These are phyloP conservation scores for Chaetomium tenue DNA, from an alignment of 495 filamentous ascomycete genomes.

Conservation along the genomic window DNA sequence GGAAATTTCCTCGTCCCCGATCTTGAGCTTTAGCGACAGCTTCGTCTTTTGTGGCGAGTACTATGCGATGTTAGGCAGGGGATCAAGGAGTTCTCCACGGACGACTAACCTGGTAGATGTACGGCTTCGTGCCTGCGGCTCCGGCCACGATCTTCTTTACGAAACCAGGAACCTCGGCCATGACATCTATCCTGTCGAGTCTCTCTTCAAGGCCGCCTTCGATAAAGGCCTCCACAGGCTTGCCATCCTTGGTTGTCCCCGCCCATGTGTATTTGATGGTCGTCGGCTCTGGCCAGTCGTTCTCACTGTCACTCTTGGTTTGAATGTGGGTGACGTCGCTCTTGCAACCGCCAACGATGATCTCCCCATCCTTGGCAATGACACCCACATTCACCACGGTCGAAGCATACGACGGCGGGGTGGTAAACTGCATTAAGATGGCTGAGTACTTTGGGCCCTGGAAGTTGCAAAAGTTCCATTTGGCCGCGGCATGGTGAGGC, in stretches of 20 bases:
- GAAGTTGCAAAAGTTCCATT: conserved; percentile 93
- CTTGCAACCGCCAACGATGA: conserved; percentile 67
- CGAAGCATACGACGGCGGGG: conserved; percentile 89
- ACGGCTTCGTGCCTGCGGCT: conserved; percentile 87
- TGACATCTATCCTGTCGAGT: conserved; percentile 86
- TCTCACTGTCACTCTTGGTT: conserved; percentile 66
- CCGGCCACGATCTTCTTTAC: conserved; percentile 87
- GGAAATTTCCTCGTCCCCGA: conserved; percentile 69
- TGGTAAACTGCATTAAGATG: conserved; percentile 93
- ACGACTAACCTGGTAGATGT: conserved; percentile 84
- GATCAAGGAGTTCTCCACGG: too few species aligned
- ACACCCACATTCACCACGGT: conserved; percentile 84
- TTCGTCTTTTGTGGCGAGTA: conserved; percentile 57
- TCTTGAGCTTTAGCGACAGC: conserved; percentile 73
- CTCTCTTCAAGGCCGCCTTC: conserved; percentile 67
- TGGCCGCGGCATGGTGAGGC: conserved; percentile 91
- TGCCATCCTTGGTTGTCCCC: conserved; percentile 73
- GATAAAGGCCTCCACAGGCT: conserved; percentile 64
- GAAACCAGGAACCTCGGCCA: conserved; percentile 93
- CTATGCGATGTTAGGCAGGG: conserved; percentile 43
- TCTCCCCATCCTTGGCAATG: conserved; percentile 74
- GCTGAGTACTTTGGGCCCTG: conserved; percentile 83
- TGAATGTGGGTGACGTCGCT: conserved; percentile 66
- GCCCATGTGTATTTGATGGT: conserved; percentile 73
- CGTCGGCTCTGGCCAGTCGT: conserved; percentile 86